phyloP scores from a whole-genome alignment of 2,329 filamentous ascomycete species.

The Diaporthe capsici region DNA sequence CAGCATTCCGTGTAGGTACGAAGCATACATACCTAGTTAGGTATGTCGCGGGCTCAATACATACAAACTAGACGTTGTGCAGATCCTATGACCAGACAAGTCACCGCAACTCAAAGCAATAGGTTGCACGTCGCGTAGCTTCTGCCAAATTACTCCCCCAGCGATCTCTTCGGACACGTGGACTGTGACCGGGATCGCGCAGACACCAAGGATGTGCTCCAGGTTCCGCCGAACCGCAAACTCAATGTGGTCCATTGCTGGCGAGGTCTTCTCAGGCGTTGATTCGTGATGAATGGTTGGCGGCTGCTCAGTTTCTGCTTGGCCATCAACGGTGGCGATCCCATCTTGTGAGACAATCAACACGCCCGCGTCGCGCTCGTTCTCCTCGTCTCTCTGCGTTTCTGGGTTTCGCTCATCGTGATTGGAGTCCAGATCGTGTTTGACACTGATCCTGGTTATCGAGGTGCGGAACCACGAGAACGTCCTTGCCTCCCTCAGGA shows the following conservation, averaged over 20 bases:
- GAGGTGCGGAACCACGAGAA: too few relatives aligned
- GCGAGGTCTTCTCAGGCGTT: not conserved
- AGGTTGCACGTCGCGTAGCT: not conserved
- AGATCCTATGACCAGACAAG: slow-evolving; percentile 38
- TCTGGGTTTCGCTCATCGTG: not conserved
- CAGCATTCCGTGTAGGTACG: too few relatives aligned
- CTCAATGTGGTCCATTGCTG: not conserved
- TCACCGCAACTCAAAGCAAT: slow-evolving; percentile 40
- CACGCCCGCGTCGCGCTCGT: not conserved
- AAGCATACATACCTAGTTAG: too few relatives aligned
- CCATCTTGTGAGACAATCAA: not conserved
- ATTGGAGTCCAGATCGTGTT: too few relatives aligned
- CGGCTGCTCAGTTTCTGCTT: too few relatives aligned
- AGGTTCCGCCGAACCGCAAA: slow-evolving; percentile 5
- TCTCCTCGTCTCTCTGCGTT: not conserved
- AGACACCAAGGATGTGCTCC: slow-evolving; percentile 31
- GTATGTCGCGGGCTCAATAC: not conserved
- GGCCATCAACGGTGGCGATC: too few relatives aligned
- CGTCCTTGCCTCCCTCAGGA: not conserved
- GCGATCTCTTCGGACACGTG: too few relatives aligned
- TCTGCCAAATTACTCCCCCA: not conserved
- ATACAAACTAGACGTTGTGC: slow-evolving; percentile 40
- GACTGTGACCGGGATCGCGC: slow-evolving; percentile 2
- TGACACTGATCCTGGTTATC: not conserved
- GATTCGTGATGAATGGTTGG: not conserved